These are phyloP conservation scores for Cytospora piceae DNA, from an alignment of 2,329 filamentous ascomycete species.

Conservation along the genomic window DNA sequence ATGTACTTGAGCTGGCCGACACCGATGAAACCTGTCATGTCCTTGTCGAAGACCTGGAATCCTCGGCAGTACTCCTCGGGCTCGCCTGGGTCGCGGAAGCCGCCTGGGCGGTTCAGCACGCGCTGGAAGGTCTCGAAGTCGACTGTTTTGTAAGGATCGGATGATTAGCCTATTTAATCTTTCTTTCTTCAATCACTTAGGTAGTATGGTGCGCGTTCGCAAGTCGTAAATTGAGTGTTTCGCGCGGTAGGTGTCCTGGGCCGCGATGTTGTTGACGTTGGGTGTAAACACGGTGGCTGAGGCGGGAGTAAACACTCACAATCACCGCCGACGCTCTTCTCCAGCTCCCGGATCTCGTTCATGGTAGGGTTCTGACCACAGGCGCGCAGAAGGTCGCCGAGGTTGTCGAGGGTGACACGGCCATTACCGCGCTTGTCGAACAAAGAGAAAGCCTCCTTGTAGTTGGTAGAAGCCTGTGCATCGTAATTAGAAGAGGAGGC, in stretches of 20 bases:
- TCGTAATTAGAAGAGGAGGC: conserved; percentile 56
- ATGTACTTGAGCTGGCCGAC: conserved; percentile 98
- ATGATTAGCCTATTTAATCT: conserved; percentile 25
- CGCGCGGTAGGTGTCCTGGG: not conserved
- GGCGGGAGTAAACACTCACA: conserved; percentile 67
- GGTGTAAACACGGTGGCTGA: conserved; percentile 12
- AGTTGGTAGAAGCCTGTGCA: conserved; percentile 83
- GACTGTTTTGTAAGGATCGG: conserved; percentile 57
- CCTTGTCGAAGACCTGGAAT: conserved; percentile 99
- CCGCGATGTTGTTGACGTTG: no score
- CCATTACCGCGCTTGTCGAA: conserved; percentile 99
- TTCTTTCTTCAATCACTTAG: not conserved
- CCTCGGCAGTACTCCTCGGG: conserved; percentile 98
- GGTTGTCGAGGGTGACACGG: conserved; percentile 80
- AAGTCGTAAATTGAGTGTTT: not conserved
- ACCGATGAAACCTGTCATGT: conserved; percentile 96
- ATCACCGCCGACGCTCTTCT: conserved; percentile 86
- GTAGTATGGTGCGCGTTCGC: not conserved
- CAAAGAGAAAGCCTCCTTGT: conserved; percentile 99
- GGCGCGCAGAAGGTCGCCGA: conserved; percentile 92
- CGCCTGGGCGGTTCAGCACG: conserved; percentile 94
- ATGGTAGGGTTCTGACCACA: conserved; percentile 98
- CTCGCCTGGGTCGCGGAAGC: conserved; percentile 97
- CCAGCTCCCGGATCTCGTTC: conserved; percentile 87
- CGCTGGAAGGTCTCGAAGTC: conserved; percentile 98